phyloP scores from a whole-genome alignment of 257 asterid genomes.

The Jacaranda mimosifolia region DNA sequence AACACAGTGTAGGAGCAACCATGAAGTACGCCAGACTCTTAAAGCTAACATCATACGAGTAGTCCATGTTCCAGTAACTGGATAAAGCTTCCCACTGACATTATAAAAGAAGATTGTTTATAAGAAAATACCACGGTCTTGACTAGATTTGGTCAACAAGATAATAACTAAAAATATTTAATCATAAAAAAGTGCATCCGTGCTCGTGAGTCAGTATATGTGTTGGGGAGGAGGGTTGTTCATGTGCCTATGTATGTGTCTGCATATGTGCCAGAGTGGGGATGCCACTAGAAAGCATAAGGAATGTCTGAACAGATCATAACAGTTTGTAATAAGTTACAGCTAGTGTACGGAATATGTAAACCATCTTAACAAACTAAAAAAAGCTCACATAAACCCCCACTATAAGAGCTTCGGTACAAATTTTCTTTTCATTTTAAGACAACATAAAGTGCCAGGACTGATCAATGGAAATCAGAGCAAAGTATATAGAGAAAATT shows the following conservation, averaged over 20 bases:
- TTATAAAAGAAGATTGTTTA: constrained; percentile 29
- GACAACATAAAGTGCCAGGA: constrained; percentile 15
- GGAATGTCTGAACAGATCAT: background rate
- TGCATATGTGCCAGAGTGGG: background rate
- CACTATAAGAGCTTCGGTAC: constrained; percentile 11
- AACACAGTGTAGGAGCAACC: constrained; percentile 97
- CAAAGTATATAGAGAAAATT: constrained; percentile 8
- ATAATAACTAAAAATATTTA: constrained; percentile 17
- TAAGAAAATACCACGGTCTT: constrained; percentile 6
- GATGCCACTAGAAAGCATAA: background rate
- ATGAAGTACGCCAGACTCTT: constrained; percentile 85
- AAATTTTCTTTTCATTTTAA: constrained; percentile 14
- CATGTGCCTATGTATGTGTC: background rate
- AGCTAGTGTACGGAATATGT: background rate
- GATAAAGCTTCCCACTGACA: constrained; percentile 68
- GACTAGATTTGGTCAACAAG: constrained; percentile 25
- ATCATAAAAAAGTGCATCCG: constrained; percentile 16
- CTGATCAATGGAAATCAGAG: background rate
- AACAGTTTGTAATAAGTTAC: background rate
- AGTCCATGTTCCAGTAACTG: constrained; percentile 61
- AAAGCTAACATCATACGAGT: constrained; percentile 67
- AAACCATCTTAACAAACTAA: background rate
- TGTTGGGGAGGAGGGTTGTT: background rate
- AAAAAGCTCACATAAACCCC: constrained; percentile 9
- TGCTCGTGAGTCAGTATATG: background rate